phyloP scores from a whole-genome alignment of 345 rosid species.

The Mallotus nudiflorus region DNA sequence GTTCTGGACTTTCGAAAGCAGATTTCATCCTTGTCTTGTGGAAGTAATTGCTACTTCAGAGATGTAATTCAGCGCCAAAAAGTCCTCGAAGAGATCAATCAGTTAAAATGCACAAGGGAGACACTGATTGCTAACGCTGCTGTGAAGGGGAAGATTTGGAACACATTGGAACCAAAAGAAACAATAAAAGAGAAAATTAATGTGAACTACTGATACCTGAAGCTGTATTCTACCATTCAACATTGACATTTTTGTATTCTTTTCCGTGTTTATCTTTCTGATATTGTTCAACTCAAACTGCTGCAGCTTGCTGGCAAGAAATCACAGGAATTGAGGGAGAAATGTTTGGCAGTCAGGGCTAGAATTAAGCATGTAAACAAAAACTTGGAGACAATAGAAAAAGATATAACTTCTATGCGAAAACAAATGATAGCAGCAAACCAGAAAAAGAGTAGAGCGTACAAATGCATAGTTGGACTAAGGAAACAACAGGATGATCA shows the following conservation, averaged over 20 bases:
- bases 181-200: background rate
- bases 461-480: conserved; percentile 1
- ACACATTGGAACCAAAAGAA: background rate
- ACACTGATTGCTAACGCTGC: conserved; percentile 1
- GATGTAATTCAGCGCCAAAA: background rate
- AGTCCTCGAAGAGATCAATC: background rate
- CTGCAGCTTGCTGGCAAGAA: background rate
- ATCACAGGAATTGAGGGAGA: conserved; percentile 1
- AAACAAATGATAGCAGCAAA: background rate
- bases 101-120: background rate
- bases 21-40: background rate
- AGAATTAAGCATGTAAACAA: background rate
- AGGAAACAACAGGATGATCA: background rate
- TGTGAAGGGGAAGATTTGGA: conserved; percentile 1
- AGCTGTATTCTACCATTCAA: background rate
- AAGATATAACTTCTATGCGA: background rate
- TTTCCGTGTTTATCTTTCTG: background rate
- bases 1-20: background rate
- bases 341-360: background rate
- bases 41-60: background rate
- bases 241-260: too few species aligned
- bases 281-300: background rate
- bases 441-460: background rate
- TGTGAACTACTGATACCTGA: background rate
- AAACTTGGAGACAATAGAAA: conserved; percentile 2